A percentile compares a stretch with the other conserved stretches of the same genome.
These are phyloP conservation scores for Colletotrichum sojae DNA, from an alignment of 2,329 filamentous ascomycete species.

Conservation along the genomic window DNA sequence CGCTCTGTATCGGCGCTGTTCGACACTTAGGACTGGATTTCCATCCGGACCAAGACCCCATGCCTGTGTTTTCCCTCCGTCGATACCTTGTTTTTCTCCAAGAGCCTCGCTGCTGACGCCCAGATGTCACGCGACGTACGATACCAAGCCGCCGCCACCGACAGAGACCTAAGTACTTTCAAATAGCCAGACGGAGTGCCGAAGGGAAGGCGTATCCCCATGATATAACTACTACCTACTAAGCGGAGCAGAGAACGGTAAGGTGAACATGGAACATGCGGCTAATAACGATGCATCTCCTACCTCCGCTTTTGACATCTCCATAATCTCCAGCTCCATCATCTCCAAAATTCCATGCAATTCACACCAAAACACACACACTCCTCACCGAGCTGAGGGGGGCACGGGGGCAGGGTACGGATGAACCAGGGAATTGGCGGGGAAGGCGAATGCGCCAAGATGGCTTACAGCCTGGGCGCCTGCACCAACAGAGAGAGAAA, in stretches of 20 bases:
- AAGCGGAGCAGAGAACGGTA: too few relatives aligned
- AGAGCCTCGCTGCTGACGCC: conserved; percentile 11
- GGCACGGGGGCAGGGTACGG: background rate
- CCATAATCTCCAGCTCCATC: background rate
- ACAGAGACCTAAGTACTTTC: background rate
- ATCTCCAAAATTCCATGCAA: background rate
- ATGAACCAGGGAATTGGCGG: background rate
- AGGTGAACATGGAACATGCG: too few relatives aligned
- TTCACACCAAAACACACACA: too few relatives aligned
- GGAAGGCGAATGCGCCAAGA: conserved; percentile 7
- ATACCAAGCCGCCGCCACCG: background rate
- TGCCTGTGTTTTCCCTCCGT: conserved; percentile 1
- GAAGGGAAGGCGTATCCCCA: background rate
- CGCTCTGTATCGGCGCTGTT: conserved; percentile 2
- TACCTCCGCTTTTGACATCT: background rate
- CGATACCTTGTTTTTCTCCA: background rate
- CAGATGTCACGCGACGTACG: conserved; percentile 12
- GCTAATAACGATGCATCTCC: too few relatives aligned
- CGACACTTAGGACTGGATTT: background rate
- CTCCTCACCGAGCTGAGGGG: background rate
- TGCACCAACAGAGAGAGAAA: conserved; percentile 8
- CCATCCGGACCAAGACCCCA: conserved; percentile 16
- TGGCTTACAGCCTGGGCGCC: background rate
- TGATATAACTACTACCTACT: background rate
- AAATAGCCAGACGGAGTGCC: background rate